phyloP scores from a whole-genome alignment of 192 early-diverging fungal species.

The Coemansia sp. region DNA sequence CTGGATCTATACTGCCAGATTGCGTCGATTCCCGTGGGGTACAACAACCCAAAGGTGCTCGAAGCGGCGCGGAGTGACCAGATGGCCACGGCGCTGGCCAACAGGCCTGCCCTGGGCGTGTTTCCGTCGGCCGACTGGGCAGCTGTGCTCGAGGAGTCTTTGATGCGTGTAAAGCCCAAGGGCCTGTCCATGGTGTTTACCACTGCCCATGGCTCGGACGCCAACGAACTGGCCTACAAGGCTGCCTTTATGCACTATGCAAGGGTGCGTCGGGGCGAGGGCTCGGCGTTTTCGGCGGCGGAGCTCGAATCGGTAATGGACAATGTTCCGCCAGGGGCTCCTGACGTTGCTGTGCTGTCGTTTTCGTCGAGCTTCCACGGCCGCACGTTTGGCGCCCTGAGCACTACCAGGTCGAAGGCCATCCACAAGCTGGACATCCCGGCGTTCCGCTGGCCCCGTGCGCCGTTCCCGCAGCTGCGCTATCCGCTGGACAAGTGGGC shows the following conservation, averaged over 20 bases:
- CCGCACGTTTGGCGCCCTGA: conserved; percentile 65
- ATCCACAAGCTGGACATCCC: conserved; percentile 74
- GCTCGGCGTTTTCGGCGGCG: conserved; percentile 17
- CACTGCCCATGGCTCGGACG: conserved; percentile 68
- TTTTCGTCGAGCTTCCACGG: conserved; percentile 66
- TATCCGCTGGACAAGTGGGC: conserved; percentile 62
- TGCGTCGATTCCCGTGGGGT: conserved; percentile 69
- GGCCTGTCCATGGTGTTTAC: conserved; percentile 71
- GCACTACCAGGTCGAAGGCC: conserved; percentile 64
- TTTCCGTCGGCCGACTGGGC: conserved; percentile 63
- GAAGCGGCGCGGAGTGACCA: conserved; percentile 51
- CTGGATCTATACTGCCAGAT: conserved; percentile 73
- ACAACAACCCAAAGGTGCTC: conserved; percentile 62
- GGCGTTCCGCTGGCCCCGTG: conserved; percentile 62
- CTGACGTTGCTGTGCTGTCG: conserved; percentile 63
- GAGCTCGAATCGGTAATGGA: conserved; percentile 61
- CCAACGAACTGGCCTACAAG: conserved; percentile 73
- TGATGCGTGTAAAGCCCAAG: conserved; percentile 63
- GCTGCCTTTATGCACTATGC: conserved; percentile 68
- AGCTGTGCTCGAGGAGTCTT: conserved; percentile 54
- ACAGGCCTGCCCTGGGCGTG: conserved; percentile 65
- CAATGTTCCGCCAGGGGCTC: conserved; percentile 61
- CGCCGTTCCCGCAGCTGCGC: conserved; percentile 62
- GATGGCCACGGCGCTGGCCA: conserved; percentile 62
- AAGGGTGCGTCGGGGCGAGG: conserved; percentile 46